These are phyloP conservation scores for Perilla frutescens DNA, from an alignment of 257 asterid species.

Conservation along the genomic window DNA sequence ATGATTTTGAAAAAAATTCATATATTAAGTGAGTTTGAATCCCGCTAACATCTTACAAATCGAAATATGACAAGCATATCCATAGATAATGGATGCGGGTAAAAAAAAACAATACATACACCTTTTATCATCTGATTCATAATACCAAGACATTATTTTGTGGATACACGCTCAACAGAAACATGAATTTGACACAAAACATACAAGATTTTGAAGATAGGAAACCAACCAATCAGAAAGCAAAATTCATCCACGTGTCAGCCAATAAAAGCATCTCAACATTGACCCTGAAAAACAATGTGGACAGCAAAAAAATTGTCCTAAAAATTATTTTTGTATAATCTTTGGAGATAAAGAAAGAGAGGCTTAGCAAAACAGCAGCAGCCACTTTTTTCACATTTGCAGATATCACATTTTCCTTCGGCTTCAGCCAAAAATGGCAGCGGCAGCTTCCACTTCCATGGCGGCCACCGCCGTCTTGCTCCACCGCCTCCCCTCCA, in stretches of 20 bases:
- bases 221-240: conserved; percentile 62
- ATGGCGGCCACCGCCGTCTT: conserved; percentile 91
- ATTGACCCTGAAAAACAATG: conserved; percentile 38
- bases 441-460: conserved; percentile 85
- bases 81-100: too few species aligned
- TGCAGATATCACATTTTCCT: conserved; percentile 13
- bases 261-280: conserved; percentile 38
- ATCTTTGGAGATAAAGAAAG: conserved; percentile 45
- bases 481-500: conserved; percentile 56
- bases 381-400: neutral
- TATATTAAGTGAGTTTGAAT: too few species aligned
- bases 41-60: too few species aligned
- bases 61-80: too few species aligned
- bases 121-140: too few species aligned
- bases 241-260: conserved; percentile 60
- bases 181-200: neutral
- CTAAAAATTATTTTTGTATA: conserved; percentile 7
- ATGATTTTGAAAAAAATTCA: too few species aligned
- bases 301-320: conserved; percentile 47
- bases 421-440: conserved; percentile 54
- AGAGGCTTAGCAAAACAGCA: conserved; percentile 48
- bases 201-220: conserved; percentile 58
- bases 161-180: too few species aligned
- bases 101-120: too few species aligned
- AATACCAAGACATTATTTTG: too few species aligned